Base-by-base conservation (phyloP, 2,329 filamentous ascomycete genomes). In the Beauveria caledonica region DNA sequence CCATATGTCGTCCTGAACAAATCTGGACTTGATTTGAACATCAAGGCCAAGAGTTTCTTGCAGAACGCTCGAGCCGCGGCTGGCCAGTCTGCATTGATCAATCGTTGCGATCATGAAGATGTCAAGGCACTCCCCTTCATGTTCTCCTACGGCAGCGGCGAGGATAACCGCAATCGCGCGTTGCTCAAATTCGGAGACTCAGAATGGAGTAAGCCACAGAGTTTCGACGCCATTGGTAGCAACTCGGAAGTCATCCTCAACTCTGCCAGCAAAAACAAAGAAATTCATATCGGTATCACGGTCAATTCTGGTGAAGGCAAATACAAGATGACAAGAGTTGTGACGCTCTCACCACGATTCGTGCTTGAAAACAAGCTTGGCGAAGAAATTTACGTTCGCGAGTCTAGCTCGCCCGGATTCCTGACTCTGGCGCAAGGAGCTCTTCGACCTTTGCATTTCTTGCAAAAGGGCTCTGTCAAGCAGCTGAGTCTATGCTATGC, bases 151-250 rank as follows among this genome's bases (percentile, higher is more conserved):
- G 84, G 86, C 1, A 90, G 86, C 2, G 90, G 83, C 21, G 89
- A 96, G 65, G 94, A 99, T 68, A 89, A 90, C 66, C 90, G 91
- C 67, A 99, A 99, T 72, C 86, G 94, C 65, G 92, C 91, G 7
- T 77, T 96, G 49, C 78, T 99, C 62, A 95, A 90, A 74, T 85
- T 97, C 45, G 91, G 89, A 5, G 89, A 95, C 59, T 97, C 94
- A 1, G 84, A 87, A 62, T 99, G 94, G 95, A 97, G 94, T 76
- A 96, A 94, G 71, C 91, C 93, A 0, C 93, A 97, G 71, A 97
- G 91, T 80, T 96, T 99, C 68, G 95, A 99, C 70, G 94, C 94
- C 21, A 94, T 99, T 64, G 94, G 94, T 36, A 97, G 93, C 68
- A 92, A 88, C 0, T 88, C 91, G 17, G 92, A 97, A 67, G 89